Evolutionary conservation across 1,284 basidiomycete genomes (phyloP).

Genomic region (Salmacisia buchloeana): DNA sequence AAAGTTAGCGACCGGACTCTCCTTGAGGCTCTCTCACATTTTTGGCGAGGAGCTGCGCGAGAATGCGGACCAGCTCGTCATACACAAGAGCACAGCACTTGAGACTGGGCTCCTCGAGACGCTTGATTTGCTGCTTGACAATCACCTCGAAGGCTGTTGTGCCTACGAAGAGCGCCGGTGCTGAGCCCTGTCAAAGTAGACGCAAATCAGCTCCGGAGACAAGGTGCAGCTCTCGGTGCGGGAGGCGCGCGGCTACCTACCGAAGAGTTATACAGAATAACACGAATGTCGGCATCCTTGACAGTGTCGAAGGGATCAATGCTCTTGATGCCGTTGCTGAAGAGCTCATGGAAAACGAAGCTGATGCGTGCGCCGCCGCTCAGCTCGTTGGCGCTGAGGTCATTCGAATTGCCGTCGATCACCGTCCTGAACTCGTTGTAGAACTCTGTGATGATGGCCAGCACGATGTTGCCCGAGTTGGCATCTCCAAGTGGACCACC

Average conservation of each 20-base stretch:
- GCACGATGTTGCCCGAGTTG: slow-evolving; percentile 78
- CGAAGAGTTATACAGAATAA: slow-evolving; percentile 91
- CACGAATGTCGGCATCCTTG: slow-evolving; percentile 95
- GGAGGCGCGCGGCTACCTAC: slow-evolving; percentile 53
- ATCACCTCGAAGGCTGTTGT: slow-evolving; percentile 96
- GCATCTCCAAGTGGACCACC: slow-evolving; percentile 80
- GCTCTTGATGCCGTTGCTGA: slow-evolving; percentile 87
- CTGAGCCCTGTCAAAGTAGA: slow-evolving; percentile 63
- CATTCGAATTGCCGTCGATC: slow-evolving; percentile 95
- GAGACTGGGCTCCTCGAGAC: slow-evolving; percentile 84
- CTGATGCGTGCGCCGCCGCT: slow-evolving; percentile 95
- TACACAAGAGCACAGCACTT: slow-evolving; percentile 93
- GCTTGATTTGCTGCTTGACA: slow-evolving; percentile 96
- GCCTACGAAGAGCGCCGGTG: slow-evolving; percentile 89
- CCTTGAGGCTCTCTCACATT: slow-evolving; percentile 60
- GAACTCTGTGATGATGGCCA: slow-evolving; percentile 95
- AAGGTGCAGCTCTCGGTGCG: not conserved
- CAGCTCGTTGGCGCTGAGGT: slow-evolving; percentile 86
- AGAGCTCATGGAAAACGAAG: slow-evolving; percentile 97
- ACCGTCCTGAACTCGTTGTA: slow-evolving; percentile 90
- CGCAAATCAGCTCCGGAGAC: not conserved
- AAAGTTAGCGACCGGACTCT: not conserved
- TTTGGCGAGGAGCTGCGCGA: slow-evolving; percentile 79
- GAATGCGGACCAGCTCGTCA: slow-evolving; percentile 91
- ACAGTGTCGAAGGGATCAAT: slow-evolving; percentile 98